A percentile compares a stretch with the other conserved stretches of the same genome.
Conservation (phyloP, 495 filamentous ascomycete genomes). For the Xylaria longipes region DNA sequence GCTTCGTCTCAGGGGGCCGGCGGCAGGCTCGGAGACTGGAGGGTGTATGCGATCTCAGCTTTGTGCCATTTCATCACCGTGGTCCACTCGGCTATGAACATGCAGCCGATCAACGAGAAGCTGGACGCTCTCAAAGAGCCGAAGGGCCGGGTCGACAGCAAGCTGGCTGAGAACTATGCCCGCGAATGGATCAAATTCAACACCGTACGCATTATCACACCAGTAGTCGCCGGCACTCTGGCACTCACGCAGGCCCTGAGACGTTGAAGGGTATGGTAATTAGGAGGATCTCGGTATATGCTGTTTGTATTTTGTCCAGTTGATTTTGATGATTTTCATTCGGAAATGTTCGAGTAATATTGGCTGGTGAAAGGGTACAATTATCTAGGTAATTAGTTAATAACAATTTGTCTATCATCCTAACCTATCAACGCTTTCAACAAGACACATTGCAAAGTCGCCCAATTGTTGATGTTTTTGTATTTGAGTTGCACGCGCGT, state of each 20-base stretch:
- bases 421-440: not conserved
- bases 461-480: not conserved
- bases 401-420: not conserved
- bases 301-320: not conserved
- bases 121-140: constrained; percentile 45
- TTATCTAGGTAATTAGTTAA: not conserved
- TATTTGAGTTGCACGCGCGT: not conserved
- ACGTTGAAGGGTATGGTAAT: constrained; percentile 13
- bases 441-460: not conserved
- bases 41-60: constrained; percentile 46
- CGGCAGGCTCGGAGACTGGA: constrained; percentile 45
- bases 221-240: constrained; percentile 48
- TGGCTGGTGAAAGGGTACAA: not conserved
- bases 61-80: constrained; percentile 51
- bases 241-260: constrained; percentile 45
- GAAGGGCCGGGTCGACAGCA: constrained; percentile 38
- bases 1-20: constrained; percentile 29
- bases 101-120: constrained; percentile 58
- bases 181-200: constrained; percentile 48
- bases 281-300: not conserved
- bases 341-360: too few species aligned
- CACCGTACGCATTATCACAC: constrained; percentile 45
- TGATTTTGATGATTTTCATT: not conserved
- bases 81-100: constrained; percentile 55
- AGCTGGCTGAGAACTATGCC: constrained; percentile 46